A percentile compares a stretch with the other conserved stretches of the same genome.
phyloP scores from a whole-genome alignment of 129 eudicot genomes.

The Flaveria sonorensis region DNA sequence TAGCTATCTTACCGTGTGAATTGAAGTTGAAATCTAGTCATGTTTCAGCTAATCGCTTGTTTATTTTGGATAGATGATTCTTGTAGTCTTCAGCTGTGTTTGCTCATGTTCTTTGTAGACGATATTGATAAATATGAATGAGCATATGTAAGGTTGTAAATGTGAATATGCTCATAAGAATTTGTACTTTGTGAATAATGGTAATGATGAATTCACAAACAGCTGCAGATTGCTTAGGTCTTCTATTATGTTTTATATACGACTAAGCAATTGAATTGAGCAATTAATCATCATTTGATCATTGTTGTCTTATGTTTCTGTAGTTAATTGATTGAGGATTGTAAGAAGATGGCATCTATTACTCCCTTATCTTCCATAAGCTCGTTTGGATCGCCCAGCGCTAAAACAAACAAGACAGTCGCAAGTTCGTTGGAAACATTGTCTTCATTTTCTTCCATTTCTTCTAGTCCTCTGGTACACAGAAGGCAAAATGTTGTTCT shows the following conservation, averaged over 20 bases:
- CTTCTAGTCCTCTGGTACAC: constrained; percentile 50
- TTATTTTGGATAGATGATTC: not conserved
- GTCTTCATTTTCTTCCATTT: constrained; percentile 58
- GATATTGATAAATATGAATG: not conserved
- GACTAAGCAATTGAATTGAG: constrained; percentile 16
- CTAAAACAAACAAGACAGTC: constrained; percentile 32
- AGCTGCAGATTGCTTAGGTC: too few relatives aligned
- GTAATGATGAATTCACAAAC: too few relatives aligned
- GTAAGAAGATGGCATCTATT: constrained; percentile 47
- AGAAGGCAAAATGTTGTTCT: constrained; percentile 40
- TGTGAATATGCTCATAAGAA: too few relatives aligned
- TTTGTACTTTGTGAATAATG: too few relatives aligned
- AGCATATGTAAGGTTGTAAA: not conserved
- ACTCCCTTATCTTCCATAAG: constrained; percentile 49
- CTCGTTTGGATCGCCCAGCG: constrained; percentile 37
- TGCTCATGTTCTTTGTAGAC: too few relatives aligned
- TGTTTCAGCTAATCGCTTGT: not conserved
- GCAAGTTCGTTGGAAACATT: constrained; percentile 37
- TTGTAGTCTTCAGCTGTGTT: too few relatives aligned
- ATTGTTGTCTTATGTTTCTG: not conserved
- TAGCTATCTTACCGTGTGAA: not conserved
- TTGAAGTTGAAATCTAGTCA: constrained; percentile 6
- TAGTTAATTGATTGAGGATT: constrained; percentile 31
- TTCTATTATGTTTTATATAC: not conserved
- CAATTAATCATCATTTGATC: not conserved